Evolutionary conservation across 345 rosid species (phyloP).

Genomic region (Combretum micranthum): DNA sequence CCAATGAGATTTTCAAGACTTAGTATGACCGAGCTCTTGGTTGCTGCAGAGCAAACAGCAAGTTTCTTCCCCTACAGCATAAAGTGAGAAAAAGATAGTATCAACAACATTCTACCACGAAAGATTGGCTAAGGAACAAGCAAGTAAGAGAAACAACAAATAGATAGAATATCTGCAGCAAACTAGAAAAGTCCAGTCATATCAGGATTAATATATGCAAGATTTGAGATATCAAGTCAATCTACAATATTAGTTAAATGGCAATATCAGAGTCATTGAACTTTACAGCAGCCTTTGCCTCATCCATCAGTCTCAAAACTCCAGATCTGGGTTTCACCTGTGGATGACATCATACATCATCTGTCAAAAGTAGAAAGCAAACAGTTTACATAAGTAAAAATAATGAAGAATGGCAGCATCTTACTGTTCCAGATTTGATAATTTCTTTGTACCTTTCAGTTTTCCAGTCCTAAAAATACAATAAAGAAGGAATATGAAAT

Average conservation of each 20-base stretch:
- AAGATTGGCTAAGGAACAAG: too few relatives aligned
- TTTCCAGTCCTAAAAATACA: constrained; percentile 76
- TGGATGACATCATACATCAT: constrained; percentile 5
- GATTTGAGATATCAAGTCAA: not conserved
- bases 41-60: constrained; percentile 96
- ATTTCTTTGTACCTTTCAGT: constrained; percentile 91
- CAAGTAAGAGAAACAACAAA: not conserved
- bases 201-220: not conserved
- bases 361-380: not conserved
- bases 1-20: constrained; percentile 89
- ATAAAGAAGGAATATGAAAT: not conserved
- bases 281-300: constrained; percentile 84
- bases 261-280: not conserved
- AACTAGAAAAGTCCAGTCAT: not conserved
- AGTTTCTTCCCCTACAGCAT: constrained; percentile 57
- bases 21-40: constrained; percentile 88
- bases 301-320: constrained; percentile 88
- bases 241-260: constrained; percentile 2
- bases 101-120: not conserved
- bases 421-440: constrained; percentile 89
- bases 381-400: too few relatives aligned
- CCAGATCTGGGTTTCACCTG: constrained; percentile 95
- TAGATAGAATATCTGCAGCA: not conserved
- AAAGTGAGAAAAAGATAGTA: not conserved
- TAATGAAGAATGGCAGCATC: constrained; percentile 4